A percentile compares a stretch with the other conserved stretches of the same genome.
Evolutionary conservation across 805 yeast species (phyloP).

Genomic region (Barnettozyma vustinii): DNA sequence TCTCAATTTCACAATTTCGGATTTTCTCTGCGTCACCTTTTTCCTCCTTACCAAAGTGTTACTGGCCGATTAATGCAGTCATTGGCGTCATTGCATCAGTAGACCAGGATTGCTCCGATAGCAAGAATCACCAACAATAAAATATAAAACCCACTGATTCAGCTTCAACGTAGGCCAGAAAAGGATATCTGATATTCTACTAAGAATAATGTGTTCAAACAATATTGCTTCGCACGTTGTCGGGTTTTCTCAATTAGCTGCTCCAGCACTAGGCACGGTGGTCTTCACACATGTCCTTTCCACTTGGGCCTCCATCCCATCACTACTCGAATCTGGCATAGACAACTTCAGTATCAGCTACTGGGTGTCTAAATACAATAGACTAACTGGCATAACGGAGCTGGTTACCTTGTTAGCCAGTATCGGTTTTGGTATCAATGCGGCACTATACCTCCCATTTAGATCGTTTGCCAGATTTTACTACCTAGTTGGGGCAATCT

Average conservation of each 20-base stretch:
- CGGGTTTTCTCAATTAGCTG: slow-evolving; percentile 14
- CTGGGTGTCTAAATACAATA: slow-evolving; percentile 14
- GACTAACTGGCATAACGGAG: slow-evolving; percentile 9
- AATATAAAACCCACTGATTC: neutral
- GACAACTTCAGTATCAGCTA: slow-evolving; percentile 11
- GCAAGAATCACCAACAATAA: neutral
- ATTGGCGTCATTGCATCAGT: neutral
- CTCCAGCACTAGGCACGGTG: slow-evolving; percentile 14
- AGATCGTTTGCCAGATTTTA: slow-evolving; percentile 15
- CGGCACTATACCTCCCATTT: slow-evolving; percentile 12
- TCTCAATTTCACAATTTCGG: too few species aligned
- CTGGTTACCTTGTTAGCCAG: slow-evolving; percentile 10
- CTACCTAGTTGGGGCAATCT: slow-evolving; percentile 15
- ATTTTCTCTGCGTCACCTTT: neutral
- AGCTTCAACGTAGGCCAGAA: neutral
- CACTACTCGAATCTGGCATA: slow-evolving; percentile 11
- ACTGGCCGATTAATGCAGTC: neutral
- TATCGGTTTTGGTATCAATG: slow-evolving; percentile 13
- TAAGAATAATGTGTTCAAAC: neutral
- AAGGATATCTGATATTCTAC: too few species aligned
- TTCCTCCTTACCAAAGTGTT: too few species aligned
- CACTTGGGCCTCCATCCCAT: slow-evolving; percentile 16
- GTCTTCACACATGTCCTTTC: slow-evolving; percentile 12
- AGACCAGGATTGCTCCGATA: neutral
- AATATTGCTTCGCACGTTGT: slow-evolving; percentile 9